phyloP scores from a whole-genome alignment of 1,139 yeast species.

The Yamadazyma dendronema region DNA sequence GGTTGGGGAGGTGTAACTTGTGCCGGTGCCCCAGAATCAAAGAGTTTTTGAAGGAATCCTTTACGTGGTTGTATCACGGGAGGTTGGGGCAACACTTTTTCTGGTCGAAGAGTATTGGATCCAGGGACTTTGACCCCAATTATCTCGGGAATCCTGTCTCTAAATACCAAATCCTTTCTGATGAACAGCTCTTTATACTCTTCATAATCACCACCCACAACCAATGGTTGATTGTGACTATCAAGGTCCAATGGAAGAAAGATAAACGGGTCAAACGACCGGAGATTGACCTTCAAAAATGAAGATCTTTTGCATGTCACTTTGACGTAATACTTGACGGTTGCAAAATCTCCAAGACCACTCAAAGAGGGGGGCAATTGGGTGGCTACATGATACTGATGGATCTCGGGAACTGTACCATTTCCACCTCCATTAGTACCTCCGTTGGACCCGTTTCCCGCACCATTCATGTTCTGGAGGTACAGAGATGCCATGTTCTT shows the following conservation, averaged over 20 bases:
- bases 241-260: conserved; percentile 53
- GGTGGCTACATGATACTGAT: conserved; percentile 36
- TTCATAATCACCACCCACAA: conserved; percentile 22
- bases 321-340: conserved; percentile 53
- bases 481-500: conserved; percentile 23
- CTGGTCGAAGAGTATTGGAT: not conserved
- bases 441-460: not conserved
- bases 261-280: conserved; percentile 50
- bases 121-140: conserved; percentile 37
- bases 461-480: conserved; percentile 4
- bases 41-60: conserved; percentile 23
- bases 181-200: conserved; percentile 41
- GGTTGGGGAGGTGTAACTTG: conserved; percentile 3
- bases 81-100: conserved; percentile 18
- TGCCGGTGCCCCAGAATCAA: conserved; percentile 12
- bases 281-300: conserved; percentile 47
- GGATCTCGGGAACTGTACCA: not conserved
- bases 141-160: conserved; percentile 42
- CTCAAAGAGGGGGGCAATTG: conserved; percentile 57
- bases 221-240: conserved; percentile 15
- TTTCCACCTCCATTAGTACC: not conserved
- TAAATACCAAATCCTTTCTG: conserved; percentile 39
- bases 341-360: conserved; percentile 46
- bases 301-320: conserved; percentile 60
- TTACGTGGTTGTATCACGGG: conserved; percentile 16